Base-by-base conservation (phyloP, 1,284 basidiomycete species). In the Ustilago sp. region DNA sequence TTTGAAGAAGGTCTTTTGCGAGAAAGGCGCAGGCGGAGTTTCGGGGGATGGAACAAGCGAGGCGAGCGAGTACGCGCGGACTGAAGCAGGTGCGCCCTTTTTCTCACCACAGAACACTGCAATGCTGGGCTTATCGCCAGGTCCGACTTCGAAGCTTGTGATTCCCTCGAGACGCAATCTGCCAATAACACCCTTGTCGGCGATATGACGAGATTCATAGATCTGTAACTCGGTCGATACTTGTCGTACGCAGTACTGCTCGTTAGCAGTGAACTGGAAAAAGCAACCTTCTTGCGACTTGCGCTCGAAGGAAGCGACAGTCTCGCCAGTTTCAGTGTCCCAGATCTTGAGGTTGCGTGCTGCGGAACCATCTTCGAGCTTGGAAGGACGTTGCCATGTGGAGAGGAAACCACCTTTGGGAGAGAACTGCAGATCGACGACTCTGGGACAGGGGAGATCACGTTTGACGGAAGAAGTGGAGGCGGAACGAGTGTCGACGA, bases 41-140 rank as follows among this genome's bases (percentile, higher is more conserved):
- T 90, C 91, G 9, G 91, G 92, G 6, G 89, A 87, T 36, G 88
- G 89, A 63, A 78, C 83, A 76, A 94, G 90, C 8, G 90, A 89
- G 59, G 90, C 87, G 43, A 98, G 89, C 59, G 91, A 90, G 87
- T 93, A 95, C 62, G 98, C 91, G 82, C 92, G 92, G 84, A 98
- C 90, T 71, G 90, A 92, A 0, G 94, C 96, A 1, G 96, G 96
- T n/a, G 92, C 91, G 65, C 95, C 95, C 89, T 98, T 98, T 89
- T 94, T 95, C 89, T 98, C 95, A 1, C 92, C 93, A 47, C 95
- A 89, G 86, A 98, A 99, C 15, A 96, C 90, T 4, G 95, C 95
- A 35, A 98, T 85, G 19, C 90, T 92, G 4, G 93, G 93, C 83
- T 93, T 93, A 80, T 92, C 87, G 11, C 94, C 94, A 11, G 93